Base-by-base conservation (phyloP, 2,329 filamentous ascomycete species). In the Podosphaera leucotricha region DNA sequence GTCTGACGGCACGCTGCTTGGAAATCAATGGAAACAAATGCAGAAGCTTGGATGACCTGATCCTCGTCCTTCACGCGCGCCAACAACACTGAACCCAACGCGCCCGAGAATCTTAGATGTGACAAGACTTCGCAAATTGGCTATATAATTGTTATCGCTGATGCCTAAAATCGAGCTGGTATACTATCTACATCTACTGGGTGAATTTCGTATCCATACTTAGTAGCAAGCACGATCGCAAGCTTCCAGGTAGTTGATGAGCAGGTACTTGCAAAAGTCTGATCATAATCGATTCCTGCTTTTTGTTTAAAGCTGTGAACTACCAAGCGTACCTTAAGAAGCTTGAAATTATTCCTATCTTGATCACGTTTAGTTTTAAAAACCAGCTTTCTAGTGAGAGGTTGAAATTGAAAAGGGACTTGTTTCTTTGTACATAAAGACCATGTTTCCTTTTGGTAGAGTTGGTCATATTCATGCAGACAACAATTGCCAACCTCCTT, bases 351-450 rank as follows among this genome's bases (percentile, higher is more conserved):
- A 4, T 41, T 24, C 4, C 41, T 24, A 15, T 41, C 21, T 16
- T 43, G 28, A n/a, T 43, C n/a, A 3, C 41, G 18, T 21, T 33
- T 43, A n/a, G 28, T 43, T n/a, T 43, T 43, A 6, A 43, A 20
- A 5, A 43, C 7, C 11, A 33, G 3, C 10, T 36, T 33, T 6
- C 24, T 24, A 18, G 41, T 4, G 11, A 41, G 38, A 24, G 22
- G 13, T 26, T n/a, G 38, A 15, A 41, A 22, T 24, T 41, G 5
- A 41, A 10, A 13, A 13, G 19, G 7, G 15, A 38, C 37, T 36
- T 13, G 15, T 5, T 36, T 11, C 4, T 36, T 15, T 36, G 4
- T 15, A 11, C n/a, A n/a, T 36, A 18, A 11, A n/a, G 5, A 24
- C 19, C 21, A n/a, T 26, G 3, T 40, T 20, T 24, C 6, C 19